Percentiles rank a stretch among this genome's conserved stretches.
These are phyloP conservation scores for Coccomyxa sp. DNA, from an alignment of 139 green algal genomes.

Conservation along the genomic window DNA sequence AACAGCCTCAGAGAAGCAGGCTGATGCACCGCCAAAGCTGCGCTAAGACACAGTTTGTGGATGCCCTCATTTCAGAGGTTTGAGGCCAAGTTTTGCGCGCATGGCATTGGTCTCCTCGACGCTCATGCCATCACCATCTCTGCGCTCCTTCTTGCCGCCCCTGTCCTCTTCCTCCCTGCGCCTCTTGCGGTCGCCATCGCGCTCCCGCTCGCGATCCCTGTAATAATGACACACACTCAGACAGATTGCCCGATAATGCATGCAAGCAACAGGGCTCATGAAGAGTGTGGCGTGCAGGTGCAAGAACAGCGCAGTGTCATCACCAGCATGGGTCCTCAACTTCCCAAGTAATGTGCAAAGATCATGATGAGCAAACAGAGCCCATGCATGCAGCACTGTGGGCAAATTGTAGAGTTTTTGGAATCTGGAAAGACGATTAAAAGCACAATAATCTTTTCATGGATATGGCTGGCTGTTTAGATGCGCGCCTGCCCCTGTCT, in stretches of 20 bases:
- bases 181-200: not conserved
- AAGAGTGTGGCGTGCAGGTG: too few relatives aligned
- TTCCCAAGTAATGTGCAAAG: too few relatives aligned
- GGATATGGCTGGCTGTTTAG: not conserved
- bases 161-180: slow-evolving; percentile 11
- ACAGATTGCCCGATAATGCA: too few relatives aligned
- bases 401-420: not conserved
- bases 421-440: too few relatives aligned
- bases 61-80: slow-evolving; percentile 47
- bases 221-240: slow-evolving; percentile 15
- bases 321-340: too few relatives aligned
- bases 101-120: slow-evolving; percentile 66
- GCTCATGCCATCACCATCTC: slow-evolving; percentile 11
- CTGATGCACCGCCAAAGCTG: too few relatives aligned
- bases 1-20: too few relatives aligned
- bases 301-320: too few relatives aligned
- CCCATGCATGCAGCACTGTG: not conserved
- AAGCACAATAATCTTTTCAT: not conserved
- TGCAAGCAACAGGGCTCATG: too few relatives aligned
- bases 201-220: slow-evolving; percentile 18
- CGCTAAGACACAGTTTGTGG: too few relatives aligned
- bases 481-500: slow-evolving; percentile 4
- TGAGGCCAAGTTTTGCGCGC: slow-evolving; percentile 65
- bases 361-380: too few relatives aligned
- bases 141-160: not conserved